phyloP scores from a whole-genome alignment of 768 basidiomycete species.

The Chalciporus pseudorubinellus region DNA sequence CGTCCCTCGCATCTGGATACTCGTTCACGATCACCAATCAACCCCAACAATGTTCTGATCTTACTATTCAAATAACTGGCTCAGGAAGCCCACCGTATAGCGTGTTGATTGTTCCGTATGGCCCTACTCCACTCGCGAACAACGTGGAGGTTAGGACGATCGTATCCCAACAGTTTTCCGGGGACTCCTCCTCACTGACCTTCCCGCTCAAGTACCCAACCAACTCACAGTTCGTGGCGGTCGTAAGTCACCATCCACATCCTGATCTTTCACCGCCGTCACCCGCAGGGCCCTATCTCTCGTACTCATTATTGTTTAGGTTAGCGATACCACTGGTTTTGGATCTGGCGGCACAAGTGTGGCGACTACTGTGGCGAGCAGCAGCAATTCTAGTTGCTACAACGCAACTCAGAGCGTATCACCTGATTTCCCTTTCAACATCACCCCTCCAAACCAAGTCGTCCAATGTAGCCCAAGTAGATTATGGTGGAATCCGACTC shows the following conservation, averaged over 20 bases:
- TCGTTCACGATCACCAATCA: constrained; percentile 42
- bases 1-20: constrained; percentile 36
- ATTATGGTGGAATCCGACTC: constrained; percentile 59
- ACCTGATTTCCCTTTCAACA: constrained; percentile 58
- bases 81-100: constrained; percentile 66
- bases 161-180: constrained; percentile 51
- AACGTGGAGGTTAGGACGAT: constrained; percentile 64
- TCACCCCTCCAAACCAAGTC: constrained; percentile 60
- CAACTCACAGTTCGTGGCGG: constrained; percentile 71
- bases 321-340: constrained; percentile 60
- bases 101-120: constrained; percentile 65
- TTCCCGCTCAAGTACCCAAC: constrained; percentile 65
- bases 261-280: not conserved
- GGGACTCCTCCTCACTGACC: constrained; percentile 35
- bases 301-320: constrained; percentile 33
- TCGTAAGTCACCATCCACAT: constrained; percentile 48
- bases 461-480: constrained; percentile 63
- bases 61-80: constrained; percentile 59
- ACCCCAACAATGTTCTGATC: constrained; percentile 65
- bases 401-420: constrained; percentile 45
- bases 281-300: not conserved
- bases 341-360: constrained; percentile 76
- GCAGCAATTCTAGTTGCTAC: constrained; percentile 59
- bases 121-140: constrained; percentile 57
- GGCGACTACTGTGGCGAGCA: constrained; percentile 51